Conservation (phyloP, 176 grass and related monocot species). For the Oryza rufipogon region DNA sequence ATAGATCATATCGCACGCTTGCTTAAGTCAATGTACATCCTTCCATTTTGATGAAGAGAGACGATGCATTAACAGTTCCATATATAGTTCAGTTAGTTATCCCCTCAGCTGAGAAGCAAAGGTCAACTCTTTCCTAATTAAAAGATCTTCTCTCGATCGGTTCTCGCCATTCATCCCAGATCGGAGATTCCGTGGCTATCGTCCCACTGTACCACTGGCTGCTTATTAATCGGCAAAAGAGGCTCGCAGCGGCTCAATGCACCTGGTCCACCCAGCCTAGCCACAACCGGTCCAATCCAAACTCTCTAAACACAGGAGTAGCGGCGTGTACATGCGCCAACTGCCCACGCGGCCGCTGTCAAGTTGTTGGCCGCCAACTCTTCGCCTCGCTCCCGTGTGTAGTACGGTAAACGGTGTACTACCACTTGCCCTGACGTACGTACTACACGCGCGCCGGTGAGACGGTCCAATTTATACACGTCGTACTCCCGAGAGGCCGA, state of each 20-base stretch:
- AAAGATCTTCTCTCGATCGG: neutral
- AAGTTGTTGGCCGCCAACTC: neutral
- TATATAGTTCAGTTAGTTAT: neutral
- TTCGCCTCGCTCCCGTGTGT: neutral
- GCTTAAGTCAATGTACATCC: neutral
- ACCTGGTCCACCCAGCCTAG: neutral
- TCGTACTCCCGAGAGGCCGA: neutral
- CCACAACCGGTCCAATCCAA: neutral
- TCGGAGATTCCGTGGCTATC: neutral
- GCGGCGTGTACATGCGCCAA: neutral
- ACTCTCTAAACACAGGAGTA: neutral
- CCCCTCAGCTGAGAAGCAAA: neutral
- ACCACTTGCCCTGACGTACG: neutral
- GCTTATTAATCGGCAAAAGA: neutral
- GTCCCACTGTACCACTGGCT: neutral
- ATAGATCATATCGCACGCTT: neutral
- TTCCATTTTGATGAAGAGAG: neutral
- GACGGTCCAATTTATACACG: neutral
- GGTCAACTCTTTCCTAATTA: neutral
- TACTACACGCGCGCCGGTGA: neutral
- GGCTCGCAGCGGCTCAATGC: neutral
- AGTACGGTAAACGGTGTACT: constrained; percentile 8
- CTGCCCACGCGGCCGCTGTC: neutral
- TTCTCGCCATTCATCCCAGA: neutral
- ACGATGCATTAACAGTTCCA: neutral